Evolutionary conservation across 805 yeast species (phyloP), one percentile per base, ranked within the genome.

Genomic region (Lachancea sp.): DNA sequence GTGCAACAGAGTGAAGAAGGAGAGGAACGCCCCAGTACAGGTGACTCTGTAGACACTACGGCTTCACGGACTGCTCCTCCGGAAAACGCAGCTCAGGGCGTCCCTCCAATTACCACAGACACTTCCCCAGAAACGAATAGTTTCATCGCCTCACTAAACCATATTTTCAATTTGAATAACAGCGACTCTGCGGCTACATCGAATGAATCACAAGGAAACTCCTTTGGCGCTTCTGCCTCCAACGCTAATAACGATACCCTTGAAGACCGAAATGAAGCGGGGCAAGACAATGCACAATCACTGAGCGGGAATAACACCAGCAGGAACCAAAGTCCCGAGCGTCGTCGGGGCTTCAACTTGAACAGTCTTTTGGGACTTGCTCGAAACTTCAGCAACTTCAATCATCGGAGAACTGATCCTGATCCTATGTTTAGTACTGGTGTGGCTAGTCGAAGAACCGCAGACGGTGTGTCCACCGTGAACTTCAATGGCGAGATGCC

Each of bases 391-490:
- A 22, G 43, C 15, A 35, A 35, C 12, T 8, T 31, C 6, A n/a
- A 27, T 27, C 36, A 25, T 7, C n/a, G 31, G 3, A 33, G 30
- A 10, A 22, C 34, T 22, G 26, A 25, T 12, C 19, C 32, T 2
- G 30, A 30, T 9, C 19, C 42, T 29, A 40, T 60, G 43, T 63
- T 63, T 35, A 56, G 52, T 44, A 47, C 59, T 4, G 68, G 68
- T 19, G 68, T 62, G 9, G 68, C 65, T 8, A 62, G 67, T 49
- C 55, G 46, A 36, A 59, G 68, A 51, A 50, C 52, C 34, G 52
- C 45, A 17, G 48, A 51, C 37, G 68, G 68, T 11, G 66, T 63
- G 8, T 47, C 62, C 4, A 49, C 52, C 11, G 42, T 46, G 12
- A 38, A 46, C 29, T 46, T 49, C 37, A 40, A 36, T n/a, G 48